Evolutionary conservation across 2,329 filamentous ascomycete genomes (phyloP), one percentile per base, ranked within the genome.

Genomic region (Cyanodermella asteris): DNA sequence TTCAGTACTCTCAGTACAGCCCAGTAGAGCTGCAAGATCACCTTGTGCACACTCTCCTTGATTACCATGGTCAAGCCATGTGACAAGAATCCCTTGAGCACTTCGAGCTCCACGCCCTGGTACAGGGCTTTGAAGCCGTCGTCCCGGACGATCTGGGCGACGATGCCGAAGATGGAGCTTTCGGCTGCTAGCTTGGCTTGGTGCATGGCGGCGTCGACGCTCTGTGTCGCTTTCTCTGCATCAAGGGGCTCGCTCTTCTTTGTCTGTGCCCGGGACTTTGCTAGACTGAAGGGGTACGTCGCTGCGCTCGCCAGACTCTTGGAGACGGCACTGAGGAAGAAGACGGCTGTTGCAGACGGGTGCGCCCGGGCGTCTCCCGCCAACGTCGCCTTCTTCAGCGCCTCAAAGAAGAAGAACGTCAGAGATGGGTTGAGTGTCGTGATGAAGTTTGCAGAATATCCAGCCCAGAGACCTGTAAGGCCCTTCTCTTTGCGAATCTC

Each of bases 51-150:
- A 5, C 64, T 51, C 28, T 84, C 76, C 47, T 91, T 91, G 30
- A 76, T 67, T 27, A 84, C 53, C 76, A 91, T 91, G 1, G 80
- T 84, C 25, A 81, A 61, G 1, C 81, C 81, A 39, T 91, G 80
- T 13, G 68, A 71, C 38, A 91, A 71, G 50, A 91, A 90, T 0
- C 75, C 74, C 39, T 81, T 82, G 6, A 82, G 47, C 3, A 91
- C 57, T 46, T 90, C 77, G 4, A 70, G 75, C 9, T 59, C 59
- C 1, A 91, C 53, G 5, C 80, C 81, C 24, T 73, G 65, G 41
- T 90, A 91, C 6, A 91, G 49, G 0, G 69, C 72, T 4, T 44
- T 42, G 0, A 71, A 31, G 1, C 81, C 81, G 39, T 91, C 76
- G 0, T 51, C 56, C 22, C 56, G 59, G 16, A 51, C 53, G 28